Evolutionary conservation across 495 filamentous ascomycete species (phyloP), one percentile per base, ranked within the genome.

Genomic region (Xylaria scruposa): DNA sequence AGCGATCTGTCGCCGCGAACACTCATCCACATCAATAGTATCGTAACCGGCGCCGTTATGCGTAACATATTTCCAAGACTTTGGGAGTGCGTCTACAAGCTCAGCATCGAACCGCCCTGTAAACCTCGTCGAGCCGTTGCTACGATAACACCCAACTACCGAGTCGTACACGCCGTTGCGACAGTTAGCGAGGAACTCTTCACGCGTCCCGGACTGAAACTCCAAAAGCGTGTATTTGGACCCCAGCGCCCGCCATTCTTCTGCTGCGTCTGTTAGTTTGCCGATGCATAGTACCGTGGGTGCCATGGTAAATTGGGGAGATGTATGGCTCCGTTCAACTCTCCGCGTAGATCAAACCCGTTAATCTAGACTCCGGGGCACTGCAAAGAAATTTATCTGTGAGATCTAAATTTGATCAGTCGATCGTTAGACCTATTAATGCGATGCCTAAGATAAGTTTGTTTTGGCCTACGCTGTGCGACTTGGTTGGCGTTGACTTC

Each of bases 31-130:
- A 74, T 95, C 91, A 38, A 96, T 88, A 70, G 94, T 92, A 74
- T 96, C 93, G 78, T 96, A 96, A 3, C 93, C 93, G 38, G 93
- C 93, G 44, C 94, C 94, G 76, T 94, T 95, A 78, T 97, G 94
- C 77, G 89, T 92, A 73, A 97, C 87, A 80, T 92, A 97, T 72
- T 88, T 90, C 76, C 97, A 78, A 3, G 88, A 90, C 40, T 80
- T 75, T 1, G 94, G 94, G 2, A 95, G 80, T 13, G 81, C 85
- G 17, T 82, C 79, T n/a, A 93, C 81, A 31, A 95, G 80, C 77
- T 94, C 91, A 53, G 83, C 84, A 72, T 94, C 88, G 24, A 94
- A 77, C 3, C 83, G 78, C 0, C 95, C 95, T 0, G 95, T 97
- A 70, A 92, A 82, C 0, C 71, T 60, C 26, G 88, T 83, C 56